Evolutionary conservation across 495 filamentous ascomycete species (phyloP), one percentile per base, ranked within the genome.

Genomic region (Aspergillus homomorphus): DNA sequence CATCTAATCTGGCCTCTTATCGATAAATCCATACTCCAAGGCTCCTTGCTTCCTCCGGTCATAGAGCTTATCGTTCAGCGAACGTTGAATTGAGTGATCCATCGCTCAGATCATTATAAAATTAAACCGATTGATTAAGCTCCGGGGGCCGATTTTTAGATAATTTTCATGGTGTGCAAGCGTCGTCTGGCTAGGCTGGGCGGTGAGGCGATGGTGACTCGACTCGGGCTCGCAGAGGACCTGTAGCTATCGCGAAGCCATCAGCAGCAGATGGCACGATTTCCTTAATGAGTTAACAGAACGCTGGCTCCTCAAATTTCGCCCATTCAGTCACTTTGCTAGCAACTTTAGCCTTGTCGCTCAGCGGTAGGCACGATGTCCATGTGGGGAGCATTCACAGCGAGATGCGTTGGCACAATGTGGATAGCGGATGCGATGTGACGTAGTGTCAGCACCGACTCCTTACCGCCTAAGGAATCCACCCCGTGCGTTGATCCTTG

Each of bases 51-150:
- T 98, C 68, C 95, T 85, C 77, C 92, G 94, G 60, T 99, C 95
- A 68, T 99, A 99, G 61, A 97, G 86, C 84, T 96, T 98, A 74
- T 99, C 95, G 69, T 92, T 96, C 70, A 99, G 84, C 63, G 90
- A 80, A 62, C 93, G 89, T 74, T 96, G 90, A 68, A 96, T 85
- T 70, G 85, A 86, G 63, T 83, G 76, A 78, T 98, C 94, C 94
- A 98, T 98, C 62, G 63, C 67, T 76, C 65, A 66, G 53, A 28
- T 59, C 62, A 60, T 26, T 59, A 66, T 63, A 43, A 38, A 48
- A 54, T 21, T 60, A 57, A 58, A 59, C 62, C 56, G 54, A 62
- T 51, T 69, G 56, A 61, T 63, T 38, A 59, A 56, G 65, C 66
- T 69, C 57, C 53, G 61, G 54, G 44, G 38, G 45, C 53, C 33